A percentile compares a stretch with the other conserved stretches of the same genome.
Conservation (phyloP, 768 basidiomycete genomes). For the Rhizopogon vesiculosus region DNA sequence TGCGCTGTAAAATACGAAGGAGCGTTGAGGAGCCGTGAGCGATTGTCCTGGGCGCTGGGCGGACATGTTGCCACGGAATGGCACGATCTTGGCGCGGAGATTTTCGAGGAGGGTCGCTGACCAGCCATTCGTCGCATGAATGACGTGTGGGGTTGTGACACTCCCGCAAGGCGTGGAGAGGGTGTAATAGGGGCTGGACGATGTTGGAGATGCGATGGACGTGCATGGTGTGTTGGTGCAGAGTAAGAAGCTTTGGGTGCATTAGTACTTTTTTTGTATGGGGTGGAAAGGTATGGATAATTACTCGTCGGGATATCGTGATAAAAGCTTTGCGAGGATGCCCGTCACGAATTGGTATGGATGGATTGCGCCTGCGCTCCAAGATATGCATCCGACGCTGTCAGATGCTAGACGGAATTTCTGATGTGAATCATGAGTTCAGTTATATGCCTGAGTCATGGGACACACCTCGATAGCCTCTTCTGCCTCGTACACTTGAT, state of each 20-base stretch:
- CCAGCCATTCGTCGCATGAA: constrained; percentile 89
- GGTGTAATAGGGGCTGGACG: constrained; percentile 35
- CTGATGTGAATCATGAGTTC: constrained; percentile 25
- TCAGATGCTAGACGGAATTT: constrained; percentile 40
- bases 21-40: constrained; percentile 38
- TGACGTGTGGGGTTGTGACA: constrained; percentile 54
- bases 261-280: not conserved
- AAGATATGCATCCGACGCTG: constrained; percentile 46
- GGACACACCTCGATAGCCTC: constrained; percentile 28
- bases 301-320: constrained; percentile 42
- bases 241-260: constrained; percentile 45
- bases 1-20: constrained; percentile 53
- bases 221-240: constrained; percentile 61
- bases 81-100: constrained; percentile 59
- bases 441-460: not conserved
- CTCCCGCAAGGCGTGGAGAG: constrained; percentile 60
- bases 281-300: constrained; percentile 9
- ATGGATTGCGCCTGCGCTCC: constrained; percentile 57
- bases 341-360: constrained; percentile 69
- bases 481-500: constrained; percentile 27
- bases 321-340: constrained; percentile 48
- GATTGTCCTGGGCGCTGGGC: constrained; percentile 51
- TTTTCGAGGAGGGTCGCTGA: constrained; percentile 62
- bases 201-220: constrained; percentile 33
- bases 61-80: constrained; percentile 58